Evolutionary conservation across 2,329 filamentous ascomycete species (phyloP).

Genomic region (Drechmeria coniospora): DNA sequence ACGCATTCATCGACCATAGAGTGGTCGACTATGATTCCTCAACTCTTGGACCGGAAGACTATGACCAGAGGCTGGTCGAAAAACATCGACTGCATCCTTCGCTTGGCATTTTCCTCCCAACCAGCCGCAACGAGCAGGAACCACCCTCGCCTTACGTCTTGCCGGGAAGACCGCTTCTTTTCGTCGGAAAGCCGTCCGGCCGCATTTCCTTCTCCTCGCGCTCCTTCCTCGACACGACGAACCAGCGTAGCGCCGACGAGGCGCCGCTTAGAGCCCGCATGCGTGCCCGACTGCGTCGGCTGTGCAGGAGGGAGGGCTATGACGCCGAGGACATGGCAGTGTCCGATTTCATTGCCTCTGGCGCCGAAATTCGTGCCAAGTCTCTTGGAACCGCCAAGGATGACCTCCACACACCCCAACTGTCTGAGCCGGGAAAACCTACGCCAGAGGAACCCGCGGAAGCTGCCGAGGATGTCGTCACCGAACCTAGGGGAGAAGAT

Average conservation of each 20-base stretch:
- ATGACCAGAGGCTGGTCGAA: constrained; percentile 34
- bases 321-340: constrained; percentile 17
- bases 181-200: constrained; percentile 29
- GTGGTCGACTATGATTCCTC: constrained; percentile 38
- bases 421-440: constrained; percentile 13
- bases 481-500: too few species aligned
- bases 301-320: constrained; percentile 21
- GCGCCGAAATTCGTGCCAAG: constrained; percentile 17
- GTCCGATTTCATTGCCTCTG: constrained; percentile 16
- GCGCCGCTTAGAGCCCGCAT: constrained; percentile 19
- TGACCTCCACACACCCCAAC: constrained; percentile 17
- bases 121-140: constrained; percentile 29
- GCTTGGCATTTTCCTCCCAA: constrained; percentile 35
- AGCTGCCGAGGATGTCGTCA: too few species aligned
- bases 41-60: constrained; percentile 29
- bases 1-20: constrained; percentile 38
- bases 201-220: constrained; percentile 34
- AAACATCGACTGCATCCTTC: constrained; percentile 36
- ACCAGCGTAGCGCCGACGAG: constrained; percentile 18
- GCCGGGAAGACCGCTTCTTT: constrained; percentile 32
- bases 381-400: constrained; percentile 20
- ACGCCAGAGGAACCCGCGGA: constrained; percentile 12
- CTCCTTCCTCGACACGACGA: constrained; percentile 20
- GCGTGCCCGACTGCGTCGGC: constrained; percentile 17
- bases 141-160: constrained; percentile 24